Conservation (phyloP, 1,284 basidiomycete genomes). For the Microbotryum silenes-acaulis region DNA sequence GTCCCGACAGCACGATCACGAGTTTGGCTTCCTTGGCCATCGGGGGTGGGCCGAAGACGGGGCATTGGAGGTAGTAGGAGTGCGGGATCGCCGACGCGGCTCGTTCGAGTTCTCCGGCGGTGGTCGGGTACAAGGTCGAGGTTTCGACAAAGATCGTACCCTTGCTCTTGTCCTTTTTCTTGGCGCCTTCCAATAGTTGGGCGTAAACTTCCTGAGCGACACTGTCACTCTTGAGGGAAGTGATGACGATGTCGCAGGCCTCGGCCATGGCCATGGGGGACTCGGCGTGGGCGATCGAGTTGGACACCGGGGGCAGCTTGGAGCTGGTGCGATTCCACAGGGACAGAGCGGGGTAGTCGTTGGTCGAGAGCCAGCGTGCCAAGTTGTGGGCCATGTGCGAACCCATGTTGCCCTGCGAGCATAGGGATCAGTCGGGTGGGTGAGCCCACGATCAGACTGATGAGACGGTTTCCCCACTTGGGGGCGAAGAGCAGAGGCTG, state of each 20-base stretch:
- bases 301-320: constrained; percentile 54
- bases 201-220: constrained; percentile 63
- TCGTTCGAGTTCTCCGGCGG: constrained; percentile 59
- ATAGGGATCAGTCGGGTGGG: background rate
- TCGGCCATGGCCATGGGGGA: constrained; percentile 52
- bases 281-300: constrained; percentile 51
- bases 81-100: constrained; percentile 57
- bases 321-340: constrained; percentile 59
- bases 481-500: background rate
- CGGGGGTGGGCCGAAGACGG: constrained; percentile 62
- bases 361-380: constrained; percentile 46
- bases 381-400: constrained; percentile 65
- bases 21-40: constrained; percentile 60
- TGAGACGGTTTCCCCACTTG: background rate
- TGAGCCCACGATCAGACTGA: background rate
- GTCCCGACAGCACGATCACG: constrained; percentile 69
- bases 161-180: constrained; percentile 9
- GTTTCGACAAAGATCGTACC: constrained; percentile 34
- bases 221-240: constrained; percentile 64
- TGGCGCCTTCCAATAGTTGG: constrained; percentile 30
- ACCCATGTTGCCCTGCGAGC: constrained; percentile 50
- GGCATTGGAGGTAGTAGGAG: constrained; percentile 63
- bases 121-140: constrained; percentile 26
- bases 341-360: constrained; percentile 34
- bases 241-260: constrained; percentile 72